phyloP scores from a whole-genome alignment of 1,139 yeast species.

The Yamadazyma dushanensis region DNA sequence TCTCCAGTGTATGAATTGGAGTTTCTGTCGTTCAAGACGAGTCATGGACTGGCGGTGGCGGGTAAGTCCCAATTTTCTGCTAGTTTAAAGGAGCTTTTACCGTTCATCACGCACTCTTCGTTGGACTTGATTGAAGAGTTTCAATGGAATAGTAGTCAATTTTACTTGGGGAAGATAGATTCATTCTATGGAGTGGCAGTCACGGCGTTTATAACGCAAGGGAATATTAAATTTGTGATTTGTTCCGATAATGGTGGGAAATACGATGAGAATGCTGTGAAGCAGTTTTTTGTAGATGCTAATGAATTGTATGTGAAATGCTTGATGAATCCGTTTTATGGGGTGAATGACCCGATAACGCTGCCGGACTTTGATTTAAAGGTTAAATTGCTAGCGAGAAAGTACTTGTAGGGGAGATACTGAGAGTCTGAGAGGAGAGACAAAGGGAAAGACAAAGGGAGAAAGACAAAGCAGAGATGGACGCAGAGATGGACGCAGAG shows the following conservation, averaged over 20 bases:
- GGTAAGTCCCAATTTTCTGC: slow-evolving; percentile 66
- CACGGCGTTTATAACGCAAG: slow-evolving; percentile 85
- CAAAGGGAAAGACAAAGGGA: neutral
- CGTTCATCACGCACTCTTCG: slow-evolving; percentile 85
- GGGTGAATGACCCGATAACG: slow-evolving; percentile 70
- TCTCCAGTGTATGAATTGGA: slow-evolving; percentile 87
- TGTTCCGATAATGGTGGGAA: slow-evolving; percentile 56
- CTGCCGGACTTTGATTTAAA: slow-evolving; percentile 76
- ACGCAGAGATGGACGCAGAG: too few relatives aligned
- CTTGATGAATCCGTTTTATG: slow-evolving; percentile 82
- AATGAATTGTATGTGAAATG: slow-evolving; percentile 89
- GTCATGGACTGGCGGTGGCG: slow-evolving; percentile 26
- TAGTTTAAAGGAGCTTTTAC: slow-evolving; percentile 76
- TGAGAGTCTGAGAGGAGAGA: neutral
- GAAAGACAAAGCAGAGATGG: too few relatives aligned
- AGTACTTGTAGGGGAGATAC: slow-evolving; percentile 52
- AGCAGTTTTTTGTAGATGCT: slow-evolving; percentile 80
- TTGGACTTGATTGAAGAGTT: slow-evolving; percentile 85
- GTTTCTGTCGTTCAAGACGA: slow-evolving; percentile 61
- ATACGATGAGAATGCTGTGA: slow-evolving; percentile 70
- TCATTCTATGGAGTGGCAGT: slow-evolving; percentile 79
- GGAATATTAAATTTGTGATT: slow-evolving; percentile 78
- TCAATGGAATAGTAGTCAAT: slow-evolving; percentile 72
- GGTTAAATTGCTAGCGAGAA: slow-evolving; percentile 70
- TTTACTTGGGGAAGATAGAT: slow-evolving; percentile 78